Conservation (phyloP, 108 stramenopile genomes). For the Skeletonema potamos region DNA sequence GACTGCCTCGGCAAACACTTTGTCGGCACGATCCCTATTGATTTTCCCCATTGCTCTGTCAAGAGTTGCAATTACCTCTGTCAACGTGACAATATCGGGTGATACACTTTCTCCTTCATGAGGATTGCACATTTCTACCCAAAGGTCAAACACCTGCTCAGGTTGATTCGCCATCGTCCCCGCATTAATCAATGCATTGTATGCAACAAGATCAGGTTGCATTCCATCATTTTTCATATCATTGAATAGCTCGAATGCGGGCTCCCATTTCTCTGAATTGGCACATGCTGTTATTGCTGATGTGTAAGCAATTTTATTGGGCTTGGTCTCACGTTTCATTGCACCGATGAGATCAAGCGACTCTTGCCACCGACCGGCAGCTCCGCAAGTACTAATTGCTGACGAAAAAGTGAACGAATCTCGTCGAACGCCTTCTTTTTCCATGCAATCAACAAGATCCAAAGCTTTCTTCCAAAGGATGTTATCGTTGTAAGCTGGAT, state of each 20-base stretch:
- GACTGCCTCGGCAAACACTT: conserved; percentile 75
- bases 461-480: conserved; percentile 57
- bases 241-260: conserved; percentile 68
- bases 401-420: conserved; percentile 79
- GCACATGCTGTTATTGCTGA: conserved; percentile 55
- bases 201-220: conserved; percentile 68
- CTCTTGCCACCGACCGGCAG: conserved; percentile 80
- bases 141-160: conserved; percentile 57
- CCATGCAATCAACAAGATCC: conserved; percentile 64
- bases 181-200: conserved; percentile 79
- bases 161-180: conserved; percentile 59
- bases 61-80: conserved; percentile 72
- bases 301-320: conserved; percentile 74
- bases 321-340: conserved; percentile 60
- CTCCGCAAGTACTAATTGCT: conserved; percentile 77
- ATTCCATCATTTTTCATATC: conserved; percentile 67
- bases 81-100: conserved; percentile 83
- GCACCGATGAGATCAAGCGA: conserved; percentile 62
- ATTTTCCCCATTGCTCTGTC: conserved; percentile 33
- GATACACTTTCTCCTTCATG: conserved; percentile 29
- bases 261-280: conserved; percentile 48
- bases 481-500: conserved; percentile 9
- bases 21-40: conserved; percentile 46
- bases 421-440: conserved; percentile 56
- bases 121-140: conserved; percentile 73